Percentiles rank a stretch among this genome's conserved stretches.
These are phyloP conservation scores for Botryotinia narcissicola DNA, from an alignment of 2,329 filamentous ascomycete species.

Conservation along the genomic window DNA sequence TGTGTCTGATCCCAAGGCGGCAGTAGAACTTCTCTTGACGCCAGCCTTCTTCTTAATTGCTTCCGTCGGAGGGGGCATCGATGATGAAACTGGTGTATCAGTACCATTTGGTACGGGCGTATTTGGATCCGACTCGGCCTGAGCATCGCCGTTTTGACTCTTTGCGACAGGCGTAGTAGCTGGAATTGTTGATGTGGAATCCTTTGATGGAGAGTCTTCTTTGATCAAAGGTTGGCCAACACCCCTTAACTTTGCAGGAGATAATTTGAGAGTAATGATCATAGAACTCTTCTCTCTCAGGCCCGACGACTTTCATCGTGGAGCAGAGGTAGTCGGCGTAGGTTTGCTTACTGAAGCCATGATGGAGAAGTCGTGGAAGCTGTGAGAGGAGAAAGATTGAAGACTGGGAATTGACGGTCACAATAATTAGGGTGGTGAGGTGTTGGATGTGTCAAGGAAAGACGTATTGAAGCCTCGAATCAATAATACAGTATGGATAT, in stretches of 20 bases:
- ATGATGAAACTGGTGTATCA: slow-evolving; percentile 46
- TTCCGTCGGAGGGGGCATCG: slow-evolving; percentile 59
- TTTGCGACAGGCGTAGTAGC: slow-evolving; percentile 41
- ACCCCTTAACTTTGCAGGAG: slow-evolving; percentile 50
- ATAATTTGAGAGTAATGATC: slow-evolving; percentile 53
- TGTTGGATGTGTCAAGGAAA: slow-evolving; percentile 9
- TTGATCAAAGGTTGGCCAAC: slow-evolving; percentile 44
- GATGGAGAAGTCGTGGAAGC: slow-evolving; percentile 18
- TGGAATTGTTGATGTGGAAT: slow-evolving; percentile 42
- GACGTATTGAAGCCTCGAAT: background rate
- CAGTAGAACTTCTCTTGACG: slow-evolving; percentile 66
- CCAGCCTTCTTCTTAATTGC: slow-evolving; percentile 68
- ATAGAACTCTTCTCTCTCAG: slow-evolving; percentile 34
- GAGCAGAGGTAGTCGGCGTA: slow-evolving; percentile 19
- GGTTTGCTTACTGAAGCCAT: slow-evolving; percentile 35
- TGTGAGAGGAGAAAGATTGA: background rate
- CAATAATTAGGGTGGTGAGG: slow-evolving; percentile 9
- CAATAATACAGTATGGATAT: slow-evolving; percentile 1
- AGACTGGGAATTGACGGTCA: slow-evolving; percentile 13
- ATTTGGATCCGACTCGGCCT: slow-evolving; percentile 57
- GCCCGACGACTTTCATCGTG: slow-evolving; percentile 33
- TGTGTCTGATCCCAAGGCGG: slow-evolving; percentile 56
- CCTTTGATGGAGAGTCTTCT: slow-evolving; percentile 41
- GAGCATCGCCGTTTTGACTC: slow-evolving; percentile 52
- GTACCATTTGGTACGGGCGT: slow-evolving; percentile 58